A percentile compares a stretch with the other conserved stretches of the same genome.
Evolutionary conservation across 1,139 yeast species (phyloP).

Genomic region (Suhomyces taliae): DNA sequence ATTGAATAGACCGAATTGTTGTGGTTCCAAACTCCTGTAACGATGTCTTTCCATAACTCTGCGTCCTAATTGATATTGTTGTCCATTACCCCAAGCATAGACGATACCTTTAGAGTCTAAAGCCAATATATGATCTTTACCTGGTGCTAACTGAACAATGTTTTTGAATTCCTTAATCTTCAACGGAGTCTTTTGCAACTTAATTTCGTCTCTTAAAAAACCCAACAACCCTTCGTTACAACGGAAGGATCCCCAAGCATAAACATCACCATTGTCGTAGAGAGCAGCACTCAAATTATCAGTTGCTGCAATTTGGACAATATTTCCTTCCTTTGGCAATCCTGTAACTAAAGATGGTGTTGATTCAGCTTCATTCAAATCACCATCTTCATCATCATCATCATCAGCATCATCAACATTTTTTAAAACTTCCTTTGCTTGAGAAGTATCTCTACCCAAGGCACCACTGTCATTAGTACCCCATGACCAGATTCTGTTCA

Average conservation of each 20-base stretch:
- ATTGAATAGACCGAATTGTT: slow-evolving; percentile 75
- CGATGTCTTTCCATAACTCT: slow-evolving; percentile 76
- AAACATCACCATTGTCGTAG: slow-evolving; percentile 80
- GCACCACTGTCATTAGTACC: slow-evolving; percentile 94
- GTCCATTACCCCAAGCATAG: slow-evolving; percentile 97
- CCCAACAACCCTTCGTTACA: slow-evolving; percentile 91
- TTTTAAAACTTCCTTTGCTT: slow-evolving; percentile 59
- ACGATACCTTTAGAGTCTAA: slow-evolving; percentile 84
- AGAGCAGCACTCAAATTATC: slow-evolving; percentile 86
- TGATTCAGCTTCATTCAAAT: slow-evolving; percentile 81
- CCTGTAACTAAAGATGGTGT: slow-evolving; percentile 79
- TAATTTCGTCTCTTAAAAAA: slow-evolving; percentile 60
- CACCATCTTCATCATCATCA: slow-evolving; percentile 75
- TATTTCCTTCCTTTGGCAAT: slow-evolving; percentile 53
- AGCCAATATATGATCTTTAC: slow-evolving; percentile 89
- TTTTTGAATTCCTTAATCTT: slow-evolving; percentile 62
- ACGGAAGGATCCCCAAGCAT: slow-evolving; percentile 97
- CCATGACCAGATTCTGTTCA: slow-evolving; percentile 91
- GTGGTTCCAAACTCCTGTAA: slow-evolving; percentile 67
- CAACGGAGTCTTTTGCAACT: slow-evolving; percentile 66
- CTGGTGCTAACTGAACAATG: slow-evolving; percentile 84
- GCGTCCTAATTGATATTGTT: slow-evolving; percentile 87
- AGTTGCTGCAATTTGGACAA: slow-evolving; percentile 88
- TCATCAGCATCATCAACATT: slow-evolving; percentile 61
- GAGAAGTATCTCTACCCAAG: slow-evolving; percentile 81